These are phyloP conservation scores for Erodium chrysanthum DNA, from an alignment of 441 rosid species.

Conservation along the genomic window DNA sequence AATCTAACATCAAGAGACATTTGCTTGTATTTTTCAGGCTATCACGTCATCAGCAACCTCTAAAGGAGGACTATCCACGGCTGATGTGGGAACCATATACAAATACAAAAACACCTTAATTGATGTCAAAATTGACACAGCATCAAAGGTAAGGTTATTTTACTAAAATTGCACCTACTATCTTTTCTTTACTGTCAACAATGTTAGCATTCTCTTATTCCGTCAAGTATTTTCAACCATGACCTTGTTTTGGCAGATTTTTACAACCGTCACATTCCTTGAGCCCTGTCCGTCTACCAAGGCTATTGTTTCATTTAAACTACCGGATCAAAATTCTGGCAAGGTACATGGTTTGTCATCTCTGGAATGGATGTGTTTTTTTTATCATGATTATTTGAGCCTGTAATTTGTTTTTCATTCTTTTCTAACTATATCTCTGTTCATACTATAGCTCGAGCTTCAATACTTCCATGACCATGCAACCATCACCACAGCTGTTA, in stretches of 20 bases:
- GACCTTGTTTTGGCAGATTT: constrained; percentile 18
- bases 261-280: constrained; percentile 14
- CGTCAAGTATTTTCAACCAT: constrained; percentile 1
- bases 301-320: constrained; percentile 22
- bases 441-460: not conserved
- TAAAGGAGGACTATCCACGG: constrained; percentile 20
- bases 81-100: constrained; percentile 18
- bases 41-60: constrained; percentile 15
- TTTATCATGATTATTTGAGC: not conserved
- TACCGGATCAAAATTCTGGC: constrained; percentile 25
- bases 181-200: not conserved
- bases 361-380: too few species aligned
- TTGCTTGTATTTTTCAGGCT: constrained; percentile 14
- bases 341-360: constrained; percentile 16
- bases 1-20: not conserved
- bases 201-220: not conserved
- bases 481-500: constrained; percentile 18
- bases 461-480: constrained; percentile 22
- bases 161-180: not conserved
- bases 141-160: constrained; percentile 17
- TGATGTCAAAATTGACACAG: constrained; percentile 20
- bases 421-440: not conserved
- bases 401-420: not conserved
- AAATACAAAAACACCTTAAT: constrained; percentile 15
- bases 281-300: constrained; percentile 23